Conservation (phyloP, 148 eudicot species). For the Beta vulgaris region DNA sequence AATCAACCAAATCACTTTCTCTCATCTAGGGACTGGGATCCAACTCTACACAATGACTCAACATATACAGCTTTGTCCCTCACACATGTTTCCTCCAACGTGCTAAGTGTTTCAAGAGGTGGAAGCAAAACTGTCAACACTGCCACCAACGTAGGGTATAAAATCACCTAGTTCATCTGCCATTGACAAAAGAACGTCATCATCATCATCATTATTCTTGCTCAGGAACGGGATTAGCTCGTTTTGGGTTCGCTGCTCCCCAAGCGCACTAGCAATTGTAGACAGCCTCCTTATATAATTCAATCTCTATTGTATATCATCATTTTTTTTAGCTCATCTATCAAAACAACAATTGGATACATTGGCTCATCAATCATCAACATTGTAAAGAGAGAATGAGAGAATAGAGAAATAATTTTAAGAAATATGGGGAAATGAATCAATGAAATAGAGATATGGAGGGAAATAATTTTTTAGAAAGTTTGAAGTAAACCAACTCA, state of each 20-base stretch:
- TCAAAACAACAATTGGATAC: no score
- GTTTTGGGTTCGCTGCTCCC: slow-evolving; percentile 82
- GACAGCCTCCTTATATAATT: slow-evolving; percentile 81
- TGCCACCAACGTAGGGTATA: slow-evolving; percentile 92
- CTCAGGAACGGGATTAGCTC: slow-evolving; percentile 84
- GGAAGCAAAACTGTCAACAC: slow-evolving; percentile 80
- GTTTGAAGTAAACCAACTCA: no score
- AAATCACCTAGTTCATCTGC: slow-evolving; percentile 93
- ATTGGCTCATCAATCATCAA: slow-evolving; percentile 76
- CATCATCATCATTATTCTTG: slow-evolving; percentile 92
- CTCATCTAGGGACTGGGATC: slow-evolving; percentile 90
- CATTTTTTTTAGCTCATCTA: slow-evolving; percentile 90
- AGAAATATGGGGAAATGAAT: no score
- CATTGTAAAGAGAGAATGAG: no score
- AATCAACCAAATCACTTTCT: slow-evolving; percentile 80
- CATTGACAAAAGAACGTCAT: slow-evolving; percentile 93
- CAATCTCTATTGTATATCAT: slow-evolving; percentile 74
- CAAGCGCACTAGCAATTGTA: slow-evolving; percentile 92
- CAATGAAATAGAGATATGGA: no score
- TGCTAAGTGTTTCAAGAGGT: slow-evolving; percentile 84
- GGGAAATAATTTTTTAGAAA: no score
- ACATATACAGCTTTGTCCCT: slow-evolving; percentile 96
- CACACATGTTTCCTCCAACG: slow-evolving; percentile 89
- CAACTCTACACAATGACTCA: slow-evolving; percentile 87
- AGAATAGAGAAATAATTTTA: no score